Evolutionary conservation across 805 yeast genomes (phyloP), one percentile per base, ranked within the genome.

Genomic region (Torulaspora indica): DNA sequence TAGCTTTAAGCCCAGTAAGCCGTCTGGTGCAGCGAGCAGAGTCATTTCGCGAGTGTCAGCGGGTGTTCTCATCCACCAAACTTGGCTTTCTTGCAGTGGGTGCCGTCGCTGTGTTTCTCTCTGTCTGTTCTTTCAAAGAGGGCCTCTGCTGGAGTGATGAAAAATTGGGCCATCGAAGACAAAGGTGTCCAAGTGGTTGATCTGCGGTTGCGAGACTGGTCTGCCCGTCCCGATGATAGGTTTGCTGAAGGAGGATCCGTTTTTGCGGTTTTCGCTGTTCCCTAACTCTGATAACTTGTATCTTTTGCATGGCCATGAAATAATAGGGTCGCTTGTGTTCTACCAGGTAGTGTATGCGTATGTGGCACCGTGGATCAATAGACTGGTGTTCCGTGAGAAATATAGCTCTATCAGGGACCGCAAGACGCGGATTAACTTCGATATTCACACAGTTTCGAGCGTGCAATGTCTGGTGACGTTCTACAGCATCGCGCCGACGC

Each of bases 361-460:
- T 24, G 43, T 75, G 1, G 76, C 88, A 1, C 82, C 85, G 0
- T 37, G 57, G 1, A 34, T 85, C 9, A 74, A 82, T 47, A 72
- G 68, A 3, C 28, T 49, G 13, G 29, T 78, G 20, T 75, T 83
- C 51, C 82, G 85, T 3, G 60, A 66, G 15, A 61, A 71, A 46
- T 89, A 89, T 66, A 73, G 75, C 5, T 54, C 63, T 3, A 65
- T 78, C 35, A 52, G 61, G 34, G 64, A 66, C 35, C 51, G 57
- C 18, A 77, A 77, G 54, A 71, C 74, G 32, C 76, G 73, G 60
- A 55, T 80, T 50, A 88, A 91, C 63, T 93, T 87, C 61, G 96
- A 93, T 64, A 85, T 90, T 55, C 98, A 93, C 64, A 74, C 85
- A 9, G 96, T 88, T 3, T 82, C 97, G 2, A 81, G 85, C 78